Evolutionary conservation across 192 early-diverging fungal species (phyloP).

Genomic region (Cetraspora pellucida): DNA sequence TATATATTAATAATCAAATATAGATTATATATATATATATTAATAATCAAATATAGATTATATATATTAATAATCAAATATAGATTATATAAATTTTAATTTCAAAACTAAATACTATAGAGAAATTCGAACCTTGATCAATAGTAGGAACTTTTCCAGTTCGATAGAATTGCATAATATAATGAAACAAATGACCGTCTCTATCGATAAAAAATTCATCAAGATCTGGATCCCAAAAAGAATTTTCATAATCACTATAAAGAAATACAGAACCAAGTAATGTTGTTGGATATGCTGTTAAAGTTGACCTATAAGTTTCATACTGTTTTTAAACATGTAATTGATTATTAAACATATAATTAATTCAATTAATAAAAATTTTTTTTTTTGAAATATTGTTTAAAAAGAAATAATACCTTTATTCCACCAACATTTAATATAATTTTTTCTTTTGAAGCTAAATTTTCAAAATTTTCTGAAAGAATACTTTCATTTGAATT

Average conservation of each 20-base stretch:
- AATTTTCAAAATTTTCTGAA: not conserved
- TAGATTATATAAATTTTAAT: not conserved
- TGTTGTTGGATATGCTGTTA: slow-evolving; percentile 15
- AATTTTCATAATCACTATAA: not conserved
- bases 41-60: too few relatives aligned
- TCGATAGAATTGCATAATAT: slow-evolving; percentile 26
- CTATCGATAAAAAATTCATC: slow-evolving; percentile 25
- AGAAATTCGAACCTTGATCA: slow-evolving; percentile 4
- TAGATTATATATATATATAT: too few relatives aligned
- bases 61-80: too few relatives aligned
- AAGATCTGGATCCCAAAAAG: not conserved
- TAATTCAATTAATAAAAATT: not conserved
- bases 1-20: too few relatives aligned
- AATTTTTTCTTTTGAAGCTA: slow-evolving; percentile 4
- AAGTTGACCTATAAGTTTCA: slow-evolving; percentile 24
- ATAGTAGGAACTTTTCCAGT: slow-evolving; percentile 12
- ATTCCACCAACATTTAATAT: slow-evolving; percentile 17
- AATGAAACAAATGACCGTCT: slow-evolving; percentile 22
- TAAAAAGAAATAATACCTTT: not conserved
- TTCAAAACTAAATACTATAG: too few relatives aligned
- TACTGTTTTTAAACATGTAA: not conserved
- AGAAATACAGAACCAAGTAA: slow-evolving; percentile 15
- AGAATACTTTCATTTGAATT: not conserved
- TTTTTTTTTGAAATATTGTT: not conserved
- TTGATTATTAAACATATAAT: not conserved